These are phyloP conservation scores for Singerocomus rubriflavus DNA, from an alignment of 1,284 basidiomycete species.

Conservation along the genomic window DNA sequence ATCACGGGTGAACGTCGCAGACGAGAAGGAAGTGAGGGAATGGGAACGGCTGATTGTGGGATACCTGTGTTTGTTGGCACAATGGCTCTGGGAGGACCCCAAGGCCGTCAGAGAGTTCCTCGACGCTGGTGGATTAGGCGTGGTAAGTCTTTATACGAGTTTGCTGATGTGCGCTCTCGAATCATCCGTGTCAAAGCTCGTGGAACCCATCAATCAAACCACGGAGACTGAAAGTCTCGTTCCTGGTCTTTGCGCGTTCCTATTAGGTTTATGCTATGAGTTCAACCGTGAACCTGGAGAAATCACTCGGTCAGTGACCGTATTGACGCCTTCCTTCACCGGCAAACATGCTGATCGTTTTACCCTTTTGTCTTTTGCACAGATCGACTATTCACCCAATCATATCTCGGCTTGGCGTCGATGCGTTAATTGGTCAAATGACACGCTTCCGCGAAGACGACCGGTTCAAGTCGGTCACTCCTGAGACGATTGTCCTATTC, in stretches of 20 bases:
- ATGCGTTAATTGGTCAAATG: slow-evolving; percentile 88
- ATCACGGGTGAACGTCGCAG: slow-evolving; percentile 65
- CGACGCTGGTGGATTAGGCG: slow-evolving; percentile 85
- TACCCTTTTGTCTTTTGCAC: neutral
- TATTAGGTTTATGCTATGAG: slow-evolving; percentile 93
- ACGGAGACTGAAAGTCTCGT: slow-evolving; percentile 85
- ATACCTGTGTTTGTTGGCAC: slow-evolving; percentile 79
- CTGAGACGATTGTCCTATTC: slow-evolving; percentile 64
- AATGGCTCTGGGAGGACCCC: slow-evolving; percentile 98
- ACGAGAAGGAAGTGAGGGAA: slow-evolving; percentile 60
- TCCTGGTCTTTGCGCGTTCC: slow-evolving; percentile 88
- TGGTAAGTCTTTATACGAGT: slow-evolving; percentile 55
- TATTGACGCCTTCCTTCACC: neutral
- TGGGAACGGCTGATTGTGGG: slow-evolving; percentile 90
- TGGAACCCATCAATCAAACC: slow-evolving; percentile 91
- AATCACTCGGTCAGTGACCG: slow-evolving; percentile 68
- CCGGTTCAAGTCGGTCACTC: slow-evolving; percentile 85
- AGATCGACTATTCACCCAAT: slow-evolving; percentile 87
- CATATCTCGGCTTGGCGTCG: slow-evolving; percentile 80
- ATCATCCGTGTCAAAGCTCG: slow-evolving; percentile 54
- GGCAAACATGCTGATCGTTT: neutral
- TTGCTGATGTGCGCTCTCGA: neutral
- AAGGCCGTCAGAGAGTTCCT: slow-evolving; percentile 86
- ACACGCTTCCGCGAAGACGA: slow-evolving; percentile 86
- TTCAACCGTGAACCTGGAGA: slow-evolving; percentile 92